A percentile compares a stretch with the other conserved stretches of the same genome.
These are phyloP conservation scores for Sordaria brevicollis DNA, from an alignment of 495 filamentous ascomycete genomes.

Conservation along the genomic window DNA sequence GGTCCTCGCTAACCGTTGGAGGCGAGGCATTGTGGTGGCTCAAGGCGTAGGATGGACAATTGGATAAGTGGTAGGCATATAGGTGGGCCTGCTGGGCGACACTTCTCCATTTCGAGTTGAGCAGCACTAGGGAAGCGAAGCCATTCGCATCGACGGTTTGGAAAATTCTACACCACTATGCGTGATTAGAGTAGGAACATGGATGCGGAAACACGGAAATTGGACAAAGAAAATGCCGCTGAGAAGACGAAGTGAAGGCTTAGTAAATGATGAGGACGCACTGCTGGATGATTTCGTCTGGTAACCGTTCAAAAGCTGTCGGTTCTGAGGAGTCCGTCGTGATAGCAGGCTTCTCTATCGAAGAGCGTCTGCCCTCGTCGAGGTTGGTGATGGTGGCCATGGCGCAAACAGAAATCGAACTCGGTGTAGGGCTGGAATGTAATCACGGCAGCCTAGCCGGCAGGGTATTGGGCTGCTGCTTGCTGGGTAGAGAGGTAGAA, in stretches of 20 bases:
- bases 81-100: constrained; percentile 61
- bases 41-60: constrained; percentile 56
- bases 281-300: constrained; percentile 43
- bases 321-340: constrained; percentile 3
- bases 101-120: constrained; percentile 67
- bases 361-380: constrained; percentile 14
- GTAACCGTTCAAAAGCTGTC: constrained; percentile 33
- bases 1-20: constrained; percentile 35
- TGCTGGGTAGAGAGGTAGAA: neutral
- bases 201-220: neutral
- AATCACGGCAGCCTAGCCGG: constrained; percentile 6
- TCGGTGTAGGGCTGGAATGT: neutral
- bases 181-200: constrained; percentile 3
- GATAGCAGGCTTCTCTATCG: constrained; percentile 23
- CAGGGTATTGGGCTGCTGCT: neutral
- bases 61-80: constrained; percentile 66
- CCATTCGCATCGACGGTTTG: constrained; percentile 62
- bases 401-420: constrained; percentile 1
- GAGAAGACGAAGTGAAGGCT: neutral
- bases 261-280: constrained; percentile 15
- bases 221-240: neutral
- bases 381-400: constrained; percentile 16
- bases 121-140: constrained; percentile 73
- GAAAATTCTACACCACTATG: constrained; percentile 50
- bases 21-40: constrained; percentile 33